These are phyloP conservation scores for Herpotrichia juniperi DNA, from an alignment of 2,329 filamentous ascomycete genomes.

Conservation along the genomic window DNA sequence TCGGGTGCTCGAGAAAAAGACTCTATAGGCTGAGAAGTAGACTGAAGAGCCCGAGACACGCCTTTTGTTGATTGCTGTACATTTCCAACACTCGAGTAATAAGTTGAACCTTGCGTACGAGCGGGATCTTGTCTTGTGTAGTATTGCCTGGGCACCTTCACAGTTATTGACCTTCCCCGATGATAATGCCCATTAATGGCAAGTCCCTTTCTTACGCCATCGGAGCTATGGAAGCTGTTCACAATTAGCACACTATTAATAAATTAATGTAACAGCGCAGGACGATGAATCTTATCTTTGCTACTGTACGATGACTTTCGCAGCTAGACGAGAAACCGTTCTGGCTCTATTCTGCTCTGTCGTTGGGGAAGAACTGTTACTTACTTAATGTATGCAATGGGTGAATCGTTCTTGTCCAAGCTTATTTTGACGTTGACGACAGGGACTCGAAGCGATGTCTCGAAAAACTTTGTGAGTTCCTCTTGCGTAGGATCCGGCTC, in stretches of 20 bases:
- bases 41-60: background rate
- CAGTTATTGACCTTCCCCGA: slow-evolving; percentile 1
- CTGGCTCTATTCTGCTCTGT: background rate
- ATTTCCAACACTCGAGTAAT: background rate
- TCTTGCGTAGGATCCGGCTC: slow-evolving; percentile 4
- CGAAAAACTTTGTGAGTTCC: slow-evolving; percentile 26
- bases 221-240: slow-evolving; percentile 7
- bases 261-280: background rate
- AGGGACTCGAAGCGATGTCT: slow-evolving; percentile 9
- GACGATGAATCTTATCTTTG: too few species aligned
- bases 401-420: slow-evolving; percentile 1
- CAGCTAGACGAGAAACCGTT: background rate
- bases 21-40: background rate
- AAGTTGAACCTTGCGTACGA: background rate
- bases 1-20: background rate
- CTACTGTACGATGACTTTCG: background rate
- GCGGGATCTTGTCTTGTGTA: slow-evolving; percentile 3
- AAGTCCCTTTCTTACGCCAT: slow-evolving; percentile 16
- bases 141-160: slow-evolving; percentile 17
- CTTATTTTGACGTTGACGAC: slow-evolving; percentile 1
- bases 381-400: slow-evolving; percentile 9
- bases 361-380: background rate
- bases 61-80: background rate
- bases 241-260: slow-evolving; percentile 1
- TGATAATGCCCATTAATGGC: background rate